Evolutionary conservation across 2,329 filamentous ascomycete species (phyloP).

Genomic region (Stagonosporopsis vannaccii): DNA sequence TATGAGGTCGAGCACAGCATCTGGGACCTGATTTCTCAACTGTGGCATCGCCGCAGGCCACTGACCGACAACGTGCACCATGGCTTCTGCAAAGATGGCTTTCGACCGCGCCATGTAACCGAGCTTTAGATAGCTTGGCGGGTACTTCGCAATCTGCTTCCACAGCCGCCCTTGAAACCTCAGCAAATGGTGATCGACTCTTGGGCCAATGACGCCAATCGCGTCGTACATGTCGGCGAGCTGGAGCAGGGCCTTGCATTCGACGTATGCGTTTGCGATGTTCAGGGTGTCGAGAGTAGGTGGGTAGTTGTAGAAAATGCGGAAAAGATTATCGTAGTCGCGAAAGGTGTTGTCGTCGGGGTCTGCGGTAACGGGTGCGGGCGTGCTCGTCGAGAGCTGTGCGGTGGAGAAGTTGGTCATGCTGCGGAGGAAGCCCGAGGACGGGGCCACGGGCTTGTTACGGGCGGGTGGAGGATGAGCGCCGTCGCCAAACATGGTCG

Average conservation of each 20-base stretch:
- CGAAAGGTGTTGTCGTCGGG: constrained; percentile 76
- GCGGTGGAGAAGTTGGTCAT: constrained; percentile 76
- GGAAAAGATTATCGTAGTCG: constrained; percentile 95
- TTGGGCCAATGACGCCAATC: constrained; percentile 82
- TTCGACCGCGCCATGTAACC: constrained; percentile 85
- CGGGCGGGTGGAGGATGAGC: constrained; percentile 57
- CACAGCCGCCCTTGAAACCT: constrained; percentile 90
- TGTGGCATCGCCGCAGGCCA: constrained; percentile 85
- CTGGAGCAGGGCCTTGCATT: constrained; percentile 87
- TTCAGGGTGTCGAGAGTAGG: constrained; percentile 83
- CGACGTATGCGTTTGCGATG: constrained; percentile 90
- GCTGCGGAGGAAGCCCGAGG: constrained; percentile 81
- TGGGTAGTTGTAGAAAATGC: constrained; percentile 93
- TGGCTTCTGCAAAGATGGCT: constrained; percentile 76
- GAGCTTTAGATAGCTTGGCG: constrained; percentile 87
- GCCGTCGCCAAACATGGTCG: constrained; percentile 64
- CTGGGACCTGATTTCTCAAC: constrained; percentile 73
- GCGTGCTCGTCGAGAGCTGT: constrained; percentile 24
- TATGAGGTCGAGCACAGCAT: constrained; percentile 83
- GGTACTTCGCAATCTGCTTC: constrained; percentile 97
- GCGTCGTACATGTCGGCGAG: constrained; percentile 97
- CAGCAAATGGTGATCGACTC: constrained; percentile 91
- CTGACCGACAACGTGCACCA: constrained; percentile 93
- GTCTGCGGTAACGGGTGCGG: constrained; percentile 60
- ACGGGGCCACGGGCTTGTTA: constrained; percentile 69